phyloP scores from a whole-genome alignment of 2,329 filamentous ascomycete species.

The Pseudogymnoascus sp. region DNA sequence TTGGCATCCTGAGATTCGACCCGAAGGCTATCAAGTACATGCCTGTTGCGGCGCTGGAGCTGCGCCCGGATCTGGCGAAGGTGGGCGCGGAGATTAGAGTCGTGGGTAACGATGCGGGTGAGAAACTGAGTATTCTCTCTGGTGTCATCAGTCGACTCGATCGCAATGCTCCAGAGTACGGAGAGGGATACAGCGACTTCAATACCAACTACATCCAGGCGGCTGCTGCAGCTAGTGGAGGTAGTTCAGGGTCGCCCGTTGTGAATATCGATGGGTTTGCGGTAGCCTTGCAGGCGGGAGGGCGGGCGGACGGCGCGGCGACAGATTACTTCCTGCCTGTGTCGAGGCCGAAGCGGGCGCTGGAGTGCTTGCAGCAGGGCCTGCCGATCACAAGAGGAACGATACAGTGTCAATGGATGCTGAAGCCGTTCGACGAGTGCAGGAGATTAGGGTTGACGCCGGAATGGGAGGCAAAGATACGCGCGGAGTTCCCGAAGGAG shows the following conservation, averaged over 20 bases:
- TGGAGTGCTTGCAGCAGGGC: conserved; percentile 74
- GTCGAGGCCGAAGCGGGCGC: conserved; percentile 78
- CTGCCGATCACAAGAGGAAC: conserved; percentile 78
- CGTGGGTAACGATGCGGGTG: conserved; percentile 95
- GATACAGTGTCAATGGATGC: conserved; percentile 95
- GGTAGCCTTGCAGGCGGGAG: conserved; percentile 88
- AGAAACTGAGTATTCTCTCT: conserved; percentile 95
- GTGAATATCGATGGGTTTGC: conserved; percentile 92
- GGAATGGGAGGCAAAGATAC: conserved; percentile 78
- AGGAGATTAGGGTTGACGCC: conserved; percentile 77
- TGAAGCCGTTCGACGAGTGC: conserved; percentile 97
- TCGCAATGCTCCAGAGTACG: conserved; percentile 94
- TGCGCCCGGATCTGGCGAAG: conserved; percentile 79
- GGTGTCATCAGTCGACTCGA: conserved; percentile 95
- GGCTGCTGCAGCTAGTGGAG: conserved; percentile 90
- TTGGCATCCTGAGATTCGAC: conserved; percentile 93
- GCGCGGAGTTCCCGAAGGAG: conserved; percentile 79
- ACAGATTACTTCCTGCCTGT: conserved; percentile 97
- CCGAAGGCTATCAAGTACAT: conserved; percentile 97
- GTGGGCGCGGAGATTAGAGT: conserved; percentile 94
- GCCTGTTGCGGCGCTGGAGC: conserved; percentile 70
- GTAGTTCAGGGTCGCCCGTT: conserved; percentile 96
- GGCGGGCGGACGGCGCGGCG: conserved; percentile 85
- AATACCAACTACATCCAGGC: conserved; percentile 95
- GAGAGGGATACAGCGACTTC: conserved; percentile 97